Percentiles rank a stretch among this genome's conserved stretches.
These are phyloP conservation scores for Thalassia testudinum DNA, from an alignment of 116 monocot species.

Conservation along the genomic window DNA sequence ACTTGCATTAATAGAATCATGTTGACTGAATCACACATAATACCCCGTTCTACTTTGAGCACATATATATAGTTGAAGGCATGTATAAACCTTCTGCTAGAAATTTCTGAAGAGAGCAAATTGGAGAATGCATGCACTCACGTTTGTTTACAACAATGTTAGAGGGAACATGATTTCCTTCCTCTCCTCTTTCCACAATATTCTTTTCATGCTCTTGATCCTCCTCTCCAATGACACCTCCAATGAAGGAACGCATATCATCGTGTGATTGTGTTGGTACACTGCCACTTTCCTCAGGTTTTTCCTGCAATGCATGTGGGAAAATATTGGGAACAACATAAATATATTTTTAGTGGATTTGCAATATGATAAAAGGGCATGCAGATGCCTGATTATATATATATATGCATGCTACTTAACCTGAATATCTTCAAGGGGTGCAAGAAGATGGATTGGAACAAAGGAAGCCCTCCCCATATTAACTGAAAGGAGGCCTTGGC, in stretches of 20 bases:
- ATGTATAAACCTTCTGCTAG: no score
- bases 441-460: constrained; percentile 38
- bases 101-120: no score
- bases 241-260: neutral
- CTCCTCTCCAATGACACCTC: neutral
- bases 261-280: neutral
- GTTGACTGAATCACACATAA: no score
- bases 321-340: neutral
- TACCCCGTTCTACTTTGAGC: no score
- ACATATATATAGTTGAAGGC: no score
- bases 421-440: constrained; percentile 29
- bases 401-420: constrained; percentile 1
- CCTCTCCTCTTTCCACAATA: constrained; percentile 1
- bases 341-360: neutral
- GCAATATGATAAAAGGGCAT: no score
- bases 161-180: constrained; percentile 2
- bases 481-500: constrained; percentile 70
- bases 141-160: constrained; percentile 43
- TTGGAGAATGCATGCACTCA: no score
- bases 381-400: neutral
- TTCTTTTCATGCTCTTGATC: constrained; percentile 3
- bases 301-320: neutral
- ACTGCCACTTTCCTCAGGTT: neutral
- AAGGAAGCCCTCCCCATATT: constrained; percentile 32
- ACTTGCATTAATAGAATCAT: no score